phyloP scores from a whole-genome alignment of 2,329 filamentous ascomycete genomes.

The Pseudogymnoascus sp. region DNA sequence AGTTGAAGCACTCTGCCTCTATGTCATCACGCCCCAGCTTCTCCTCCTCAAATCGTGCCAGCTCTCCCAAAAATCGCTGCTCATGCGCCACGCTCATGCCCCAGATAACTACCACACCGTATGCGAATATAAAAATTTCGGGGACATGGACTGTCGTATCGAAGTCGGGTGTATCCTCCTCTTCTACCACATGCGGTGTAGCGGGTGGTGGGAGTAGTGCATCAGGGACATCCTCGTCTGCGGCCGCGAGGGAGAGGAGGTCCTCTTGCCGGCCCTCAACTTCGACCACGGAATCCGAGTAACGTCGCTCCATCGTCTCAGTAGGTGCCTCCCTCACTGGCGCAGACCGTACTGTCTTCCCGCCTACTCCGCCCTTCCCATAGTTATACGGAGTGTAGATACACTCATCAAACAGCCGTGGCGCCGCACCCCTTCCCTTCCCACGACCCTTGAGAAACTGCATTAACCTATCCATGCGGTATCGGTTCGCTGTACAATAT shows the following conservation, averaged over 20 bases:
- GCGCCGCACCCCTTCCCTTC: slow-evolving; percentile 69
- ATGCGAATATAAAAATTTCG: slow-evolving; percentile 93
- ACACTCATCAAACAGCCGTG: slow-evolving; percentile 94
- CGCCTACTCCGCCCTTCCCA: slow-evolving; percentile 25
- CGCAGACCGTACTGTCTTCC: not conserved
- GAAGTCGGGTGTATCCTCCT: slow-evolving; percentile 54
- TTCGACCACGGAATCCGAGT: slow-evolving; percentile 67
- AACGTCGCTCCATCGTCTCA: slow-evolving; percentile 55
- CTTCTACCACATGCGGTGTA: slow-evolving; percentile 24
- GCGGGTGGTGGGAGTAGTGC: not conserved
- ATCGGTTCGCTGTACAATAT: slow-evolving; percentile 89
- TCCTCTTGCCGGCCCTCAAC: slow-evolving; percentile 53
- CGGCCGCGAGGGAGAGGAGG: slow-evolving; percentile 49
- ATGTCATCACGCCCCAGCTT: slow-evolving; percentile 83
- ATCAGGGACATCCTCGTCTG: slow-evolving; percentile 24
- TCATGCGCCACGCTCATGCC: slow-evolving; percentile 91
- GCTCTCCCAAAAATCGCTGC: slow-evolving; percentile 83
- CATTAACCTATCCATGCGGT: slow-evolving; percentile 83
- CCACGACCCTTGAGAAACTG: slow-evolving; percentile 80
- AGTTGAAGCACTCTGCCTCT: slow-evolving; percentile 97
- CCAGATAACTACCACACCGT: slow-evolving; percentile 97
- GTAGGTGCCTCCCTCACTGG: slow-evolving; percentile 30
- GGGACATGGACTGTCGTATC: slow-evolving; percentile 85
- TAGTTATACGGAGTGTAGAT: slow-evolving; percentile 94
- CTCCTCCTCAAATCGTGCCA: slow-evolving; percentile 87